Evolutionary conservation across 352 stramenopile species (phyloP).

Genomic region (Thalassiosira livingstoniorum): DNA sequence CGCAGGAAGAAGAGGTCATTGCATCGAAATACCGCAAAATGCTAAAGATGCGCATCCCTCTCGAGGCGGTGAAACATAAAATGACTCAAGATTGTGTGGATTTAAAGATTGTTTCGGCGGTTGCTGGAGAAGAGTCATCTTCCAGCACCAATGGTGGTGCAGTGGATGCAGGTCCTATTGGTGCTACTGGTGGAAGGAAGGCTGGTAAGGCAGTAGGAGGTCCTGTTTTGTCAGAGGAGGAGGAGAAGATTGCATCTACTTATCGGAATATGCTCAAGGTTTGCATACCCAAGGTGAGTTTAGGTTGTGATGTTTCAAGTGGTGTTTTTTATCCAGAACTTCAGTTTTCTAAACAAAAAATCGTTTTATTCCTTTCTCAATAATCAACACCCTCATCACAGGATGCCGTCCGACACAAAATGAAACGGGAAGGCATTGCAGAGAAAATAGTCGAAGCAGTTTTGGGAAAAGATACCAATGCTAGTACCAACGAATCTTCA

Average conservation of each 20-base stretch:
- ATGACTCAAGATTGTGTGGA: constrained; percentile 61
- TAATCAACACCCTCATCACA: too few relatives aligned
- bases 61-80: constrained; percentile 64
- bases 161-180: background rate
- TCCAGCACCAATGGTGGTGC: background rate
- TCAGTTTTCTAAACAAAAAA: too few relatives aligned
- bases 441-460: constrained; percentile 71
- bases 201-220: constrained; percentile 19
- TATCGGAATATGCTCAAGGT: constrained; percentile 78
- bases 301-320: too few relatives aligned
- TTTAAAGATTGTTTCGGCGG: constrained; percentile 63
- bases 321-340: too few relatives aligned
- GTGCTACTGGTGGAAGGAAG: too few relatives aligned
- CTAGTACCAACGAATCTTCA: background rate
- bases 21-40: constrained; percentile 84
- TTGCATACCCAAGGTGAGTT: constrained; percentile 73
- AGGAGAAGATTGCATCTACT: constrained; percentile 59
- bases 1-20: constrained; percentile 68
- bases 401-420: constrained; percentile 72
- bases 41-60: constrained; percentile 60
- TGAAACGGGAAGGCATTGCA: constrained; percentile 70
- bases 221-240: constrained; percentile 49
- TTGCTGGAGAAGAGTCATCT: constrained; percentile 4
- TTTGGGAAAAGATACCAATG: constrained; percentile 50
- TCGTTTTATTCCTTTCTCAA: too few relatives aligned